Base-by-base conservation (phyloP, 805 yeast genomes). In the Candida xyloterini region DNA sequence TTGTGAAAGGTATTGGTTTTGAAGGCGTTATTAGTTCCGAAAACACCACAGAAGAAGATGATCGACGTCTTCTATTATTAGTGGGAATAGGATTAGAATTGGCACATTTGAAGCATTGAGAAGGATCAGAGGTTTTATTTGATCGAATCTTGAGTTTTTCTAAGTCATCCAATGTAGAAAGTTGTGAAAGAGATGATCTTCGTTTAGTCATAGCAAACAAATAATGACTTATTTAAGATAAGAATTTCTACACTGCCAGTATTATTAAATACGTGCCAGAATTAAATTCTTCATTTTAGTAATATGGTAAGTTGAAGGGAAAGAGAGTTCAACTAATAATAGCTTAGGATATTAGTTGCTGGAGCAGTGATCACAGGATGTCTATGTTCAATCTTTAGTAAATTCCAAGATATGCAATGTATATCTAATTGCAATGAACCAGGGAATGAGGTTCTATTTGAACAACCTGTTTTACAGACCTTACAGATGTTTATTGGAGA, bases 401-500 rank as follows among this genome's bases (percentile, higher is more conserved):
- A 85, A 58, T 78, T 62, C 54, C 93, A 85, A 56, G 93, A 85
- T 55, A 74, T 79, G 53, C 87, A 81, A 54, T 81, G 87, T 60
- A 83, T 84, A 4, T 65, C 56, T 11, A 57, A 76, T 53, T 81
- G 88, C 56, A 60, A 62, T 24, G 62, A 60, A 32, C 71, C 76
- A 5, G 73, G 71, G 13, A 57, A 61, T n/a, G 77, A 68, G 33
- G 59, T 63, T 26, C 59, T 64, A 42, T 85, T 83, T 53, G 85
- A 84, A 49, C 90, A 84, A 62, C 93, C 95, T 0, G 87, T 81
- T 7, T 56, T 85, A 25, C 93, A 85, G 57, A 80, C 93, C 2
- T 62, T 82, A 14, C 91, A 85, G 60, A 85, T 85, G 93, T 84
- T 85, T 53, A 57, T 82, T 4, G 95, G 90, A 16, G 95, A 85